Base-by-base conservation (phyloP, 371 early-diverging fungal species). In the Nematocida displodere region DNA sequence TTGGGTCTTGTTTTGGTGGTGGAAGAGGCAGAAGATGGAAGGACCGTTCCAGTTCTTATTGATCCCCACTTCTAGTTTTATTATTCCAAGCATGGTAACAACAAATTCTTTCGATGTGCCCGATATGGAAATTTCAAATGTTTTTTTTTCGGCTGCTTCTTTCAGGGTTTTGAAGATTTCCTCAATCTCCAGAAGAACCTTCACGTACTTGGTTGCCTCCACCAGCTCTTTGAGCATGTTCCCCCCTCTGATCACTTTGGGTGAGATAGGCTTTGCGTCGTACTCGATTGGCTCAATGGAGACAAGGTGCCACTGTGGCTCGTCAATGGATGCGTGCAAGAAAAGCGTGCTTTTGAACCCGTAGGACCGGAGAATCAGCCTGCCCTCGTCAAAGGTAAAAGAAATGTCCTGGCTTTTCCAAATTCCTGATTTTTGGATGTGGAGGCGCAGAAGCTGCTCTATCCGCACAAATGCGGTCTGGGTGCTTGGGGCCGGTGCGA, bases 21-120 rank as follows among this genome's bases (percentile, higher is more conserved):
- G 33, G 22, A 44, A 28, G 5, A 24, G n/a, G 61, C 59, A 55
- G 5, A 8, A 24, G 1, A 67, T 13, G 22, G 8, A 8, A 22
- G 68, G 58, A 5, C 68, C 68, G 39, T 67, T 55, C 68, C 68
- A 67, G 61, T 29, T 56, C 8, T 15, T 44, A 7, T 22, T 31
- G 13, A 56, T 61, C 7, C 7, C 11, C 29, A 47, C 33, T 20
- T 40, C 17, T 46, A 47, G 24, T 47, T 46, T 67, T 37, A 26
- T 56, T 4, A 47, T 7, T 20, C 42, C 56, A n/a, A 67, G 29
- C 11, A 67, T 20, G 3, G 44, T 40, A n/a, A 7, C 4, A 11
- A 13, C 34, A 58, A 59, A 67, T 3, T 20, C 22, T 47, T 58
- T 67, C 11, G 68, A 24, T 5, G 29, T 40, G 5, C 68, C 68